Conservation (phyloP, 306 rosid genomes). For the Quillaja saponaria region DNA sequence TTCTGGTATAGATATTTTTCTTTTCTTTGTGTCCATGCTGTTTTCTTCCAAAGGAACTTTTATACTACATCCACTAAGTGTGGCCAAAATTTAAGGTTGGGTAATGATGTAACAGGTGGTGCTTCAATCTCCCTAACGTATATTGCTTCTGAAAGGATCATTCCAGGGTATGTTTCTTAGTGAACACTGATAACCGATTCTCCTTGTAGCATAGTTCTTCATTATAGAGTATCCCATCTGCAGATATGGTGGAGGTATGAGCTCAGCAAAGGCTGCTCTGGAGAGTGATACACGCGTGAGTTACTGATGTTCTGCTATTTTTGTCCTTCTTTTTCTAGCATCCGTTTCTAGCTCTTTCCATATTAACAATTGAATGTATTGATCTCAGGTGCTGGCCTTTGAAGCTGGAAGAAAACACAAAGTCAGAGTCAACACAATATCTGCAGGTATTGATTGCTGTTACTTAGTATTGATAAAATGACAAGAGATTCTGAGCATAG, state of each 20-base stretch:
- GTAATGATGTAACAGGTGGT: conserved; percentile 91
- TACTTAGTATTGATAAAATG: no score
- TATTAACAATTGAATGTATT: no score
- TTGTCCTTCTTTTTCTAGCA: conserved; percentile 5
- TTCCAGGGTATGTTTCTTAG: conserved; percentile 74
- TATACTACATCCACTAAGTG: no score
- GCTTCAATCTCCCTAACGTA: conserved; percentile 91
- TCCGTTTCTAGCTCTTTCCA: no score
- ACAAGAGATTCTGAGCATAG: no score
- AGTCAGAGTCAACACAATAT: conserved; percentile 84
- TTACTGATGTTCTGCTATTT: conserved; percentile 5
- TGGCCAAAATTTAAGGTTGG: no score
- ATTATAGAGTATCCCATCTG: conserved; percentile 1
- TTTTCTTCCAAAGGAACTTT: no score
- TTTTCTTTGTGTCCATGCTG: conserved; percentile 6
- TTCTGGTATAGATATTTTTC: no score
- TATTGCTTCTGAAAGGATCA: conserved; percentile 91
- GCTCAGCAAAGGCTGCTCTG: conserved; percentile 97
- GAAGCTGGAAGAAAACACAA: conserved; percentile 91
- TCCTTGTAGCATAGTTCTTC: background rate
- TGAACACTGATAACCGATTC: no score
- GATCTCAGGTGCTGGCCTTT: conserved; percentile 96
- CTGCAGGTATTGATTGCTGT: conserved; percentile 60
- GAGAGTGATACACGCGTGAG: conserved; percentile 93
- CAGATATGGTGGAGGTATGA: conserved; percentile 99